These are phyloP conservation scores for Sporisorium graminicola DNA, from an alignment of 1,284 basidiomycete species.

Conservation along the genomic window DNA sequence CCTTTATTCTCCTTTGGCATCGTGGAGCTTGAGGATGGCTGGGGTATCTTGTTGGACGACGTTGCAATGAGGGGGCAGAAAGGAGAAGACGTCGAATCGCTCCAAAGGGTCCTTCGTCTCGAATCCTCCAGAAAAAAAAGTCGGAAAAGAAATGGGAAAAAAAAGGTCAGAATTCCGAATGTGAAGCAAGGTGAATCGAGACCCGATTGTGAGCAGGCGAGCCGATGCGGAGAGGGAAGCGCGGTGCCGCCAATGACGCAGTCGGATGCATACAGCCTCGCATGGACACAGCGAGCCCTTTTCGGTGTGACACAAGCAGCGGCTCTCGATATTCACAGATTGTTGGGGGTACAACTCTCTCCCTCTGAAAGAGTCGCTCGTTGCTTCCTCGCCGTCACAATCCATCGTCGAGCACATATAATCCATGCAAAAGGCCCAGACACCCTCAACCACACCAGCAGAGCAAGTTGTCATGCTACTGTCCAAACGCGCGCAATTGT, in stretches of 20 bases:
- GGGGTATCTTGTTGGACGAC: background rate
- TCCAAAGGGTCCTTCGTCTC: conserved; percentile 1
- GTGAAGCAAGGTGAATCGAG: background rate
- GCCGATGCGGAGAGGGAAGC: background rate
- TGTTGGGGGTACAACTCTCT: conserved; percentile 15
- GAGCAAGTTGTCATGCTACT: background rate
- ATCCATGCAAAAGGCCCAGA: background rate
- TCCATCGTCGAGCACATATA: background rate
- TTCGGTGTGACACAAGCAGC: background rate
- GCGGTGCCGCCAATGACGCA: conserved; percentile 26
- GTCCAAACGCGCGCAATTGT: background rate
- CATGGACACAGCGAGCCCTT: background rate
- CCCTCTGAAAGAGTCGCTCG: background rate
- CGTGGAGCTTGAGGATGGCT: background rate
- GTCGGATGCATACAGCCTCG: conserved; percentile 3
- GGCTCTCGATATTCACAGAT: conserved; percentile 2
- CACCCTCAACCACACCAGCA: background rate
- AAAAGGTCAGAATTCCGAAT: background rate
- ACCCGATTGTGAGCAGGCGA: background rate
- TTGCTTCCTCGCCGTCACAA: background rate
- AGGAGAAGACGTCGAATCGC: background rate
- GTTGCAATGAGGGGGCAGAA: conserved; percentile 2
- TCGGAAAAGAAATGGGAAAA: conserved; percentile 1
- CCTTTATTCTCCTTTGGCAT: conserved; percentile 36
- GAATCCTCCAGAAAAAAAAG: background rate